Percentiles rank a stretch among this genome's conserved stretches.
Conservation (phyloP, 805 yeast genomes). For the Wickerhamiella kazuoi region DNA sequence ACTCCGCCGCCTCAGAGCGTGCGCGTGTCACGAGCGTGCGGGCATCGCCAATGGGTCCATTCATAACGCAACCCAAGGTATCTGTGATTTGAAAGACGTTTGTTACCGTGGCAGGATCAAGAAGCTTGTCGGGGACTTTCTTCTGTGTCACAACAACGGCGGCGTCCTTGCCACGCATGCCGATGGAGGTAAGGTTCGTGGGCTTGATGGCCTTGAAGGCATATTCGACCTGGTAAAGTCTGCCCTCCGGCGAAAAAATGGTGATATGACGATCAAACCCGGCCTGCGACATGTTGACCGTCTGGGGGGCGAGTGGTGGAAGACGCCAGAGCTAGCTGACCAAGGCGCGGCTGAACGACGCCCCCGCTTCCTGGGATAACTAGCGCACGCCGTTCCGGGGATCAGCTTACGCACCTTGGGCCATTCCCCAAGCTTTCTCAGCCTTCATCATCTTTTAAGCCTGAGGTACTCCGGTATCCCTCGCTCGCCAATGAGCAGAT, state of each 20-base stretch:
- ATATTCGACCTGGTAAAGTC: conserved; percentile 93
- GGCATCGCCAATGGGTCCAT: conserved; percentile 88
- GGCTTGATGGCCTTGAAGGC: conserved; percentile 95
- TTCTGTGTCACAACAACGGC: conserved; percentile 85
- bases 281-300: conserved; percentile 32
- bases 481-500: not conserved
- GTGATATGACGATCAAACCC: conserved; percentile 98
- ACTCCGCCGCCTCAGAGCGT: conserved; percentile 89
- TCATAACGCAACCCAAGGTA: conserved; percentile 73
- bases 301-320: too few relatives aligned
- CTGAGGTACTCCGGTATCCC: too few relatives aligned
- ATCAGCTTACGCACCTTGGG: too few relatives aligned
- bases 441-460: too few relatives aligned
- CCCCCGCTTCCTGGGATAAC: too few relatives aligned
- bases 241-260: conserved; percentile 95
- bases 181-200: conserved; percentile 77
- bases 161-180: conserved; percentile 69
- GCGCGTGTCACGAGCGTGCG: conserved; percentile 81
- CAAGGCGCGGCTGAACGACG: too few relatives aligned
- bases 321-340: too few relatives aligned
- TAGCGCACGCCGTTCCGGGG: too few relatives aligned
- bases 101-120: conserved; percentile 74
- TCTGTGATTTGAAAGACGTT: conserved; percentile 71
- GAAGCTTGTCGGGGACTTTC: conserved; percentile 86
- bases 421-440: too few relatives aligned